These are phyloP conservation scores for Dryas octopetala DNA, from an alignment of 306 rosid species.

Conservation along the genomic window DNA sequence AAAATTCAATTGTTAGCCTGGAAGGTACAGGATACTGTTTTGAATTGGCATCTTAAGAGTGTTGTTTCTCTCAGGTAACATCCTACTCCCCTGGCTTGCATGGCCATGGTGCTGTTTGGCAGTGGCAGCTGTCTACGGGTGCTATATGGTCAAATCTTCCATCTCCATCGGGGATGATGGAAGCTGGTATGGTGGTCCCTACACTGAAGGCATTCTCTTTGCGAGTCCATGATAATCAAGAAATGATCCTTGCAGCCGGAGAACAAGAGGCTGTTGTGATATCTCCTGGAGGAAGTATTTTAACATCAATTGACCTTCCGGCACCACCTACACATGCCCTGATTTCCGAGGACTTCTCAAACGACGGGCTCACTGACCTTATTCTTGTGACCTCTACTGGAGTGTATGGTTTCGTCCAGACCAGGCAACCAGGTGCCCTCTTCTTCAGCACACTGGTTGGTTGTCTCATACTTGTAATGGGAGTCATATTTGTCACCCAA, in stretches of 20 bases:
- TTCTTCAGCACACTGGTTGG: slow-evolving; percentile 96
- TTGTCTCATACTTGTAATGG: slow-evolving; percentile 90
- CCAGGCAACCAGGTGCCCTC: slow-evolving; percentile 96
- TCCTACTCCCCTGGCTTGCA: slow-evolving; percentile 94
- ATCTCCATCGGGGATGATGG: slow-evolving; percentile 95
- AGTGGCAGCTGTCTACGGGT: slow-evolving; percentile 90
- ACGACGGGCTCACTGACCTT: slow-evolving; percentile 91
- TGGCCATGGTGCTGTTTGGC: slow-evolving; percentile 89
- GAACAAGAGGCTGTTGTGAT: slow-evolving; percentile 90
- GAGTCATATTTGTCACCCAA: slow-evolving; percentile 80
- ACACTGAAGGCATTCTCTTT: slow-evolving; percentile 77
- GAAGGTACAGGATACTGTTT: slow-evolving; percentile 3
- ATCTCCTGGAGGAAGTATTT: slow-evolving; percentile 80
- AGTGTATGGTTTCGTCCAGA: slow-evolving; percentile 89
- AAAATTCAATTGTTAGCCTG: slow-evolving; percentile 3
- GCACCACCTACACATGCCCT: slow-evolving; percentile 80
- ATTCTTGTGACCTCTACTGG: slow-evolving; percentile 81
- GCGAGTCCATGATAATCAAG: slow-evolving; percentile 58
- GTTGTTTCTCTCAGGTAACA: slow-evolving; percentile 58
- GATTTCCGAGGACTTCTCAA: slow-evolving; percentile 84
- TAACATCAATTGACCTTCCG: slow-evolving; percentile 77
- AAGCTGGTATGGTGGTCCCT: slow-evolving; percentile 72
- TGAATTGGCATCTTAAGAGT: slow-evolving; percentile 15
- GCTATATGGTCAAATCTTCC: slow-evolving; percentile 95
- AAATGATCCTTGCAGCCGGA: slow-evolving; percentile 92